Evolutionary conservation across 768 basidiomycete genomes (phyloP).

Genomic region (Lactarius tabidus): DNA sequence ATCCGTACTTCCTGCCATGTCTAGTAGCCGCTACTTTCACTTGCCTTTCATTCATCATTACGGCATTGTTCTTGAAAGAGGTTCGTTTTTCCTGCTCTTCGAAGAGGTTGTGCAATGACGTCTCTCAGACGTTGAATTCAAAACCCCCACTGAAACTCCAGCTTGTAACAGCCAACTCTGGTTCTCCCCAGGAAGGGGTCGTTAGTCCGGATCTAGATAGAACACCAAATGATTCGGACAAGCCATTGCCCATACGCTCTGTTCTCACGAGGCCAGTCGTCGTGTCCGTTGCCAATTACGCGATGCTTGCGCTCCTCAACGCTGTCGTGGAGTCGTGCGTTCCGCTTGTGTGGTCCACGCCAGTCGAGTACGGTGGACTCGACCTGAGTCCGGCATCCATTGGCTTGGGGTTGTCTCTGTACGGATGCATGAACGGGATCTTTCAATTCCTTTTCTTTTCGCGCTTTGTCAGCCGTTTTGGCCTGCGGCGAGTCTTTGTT

Average conservation of each 20-base stretch:
- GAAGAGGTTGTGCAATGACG: background rate
- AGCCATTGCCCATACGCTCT: conserved; percentile 33
- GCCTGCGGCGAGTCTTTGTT: conserved; percentile 34
- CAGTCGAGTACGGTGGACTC: conserved; percentile 27
- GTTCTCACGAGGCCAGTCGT: conserved; percentile 30
- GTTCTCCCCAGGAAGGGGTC: background rate
- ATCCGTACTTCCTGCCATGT: conserved; percentile 29
- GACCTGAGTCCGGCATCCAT: conserved; percentile 37
- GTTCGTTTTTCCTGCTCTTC: background rate
- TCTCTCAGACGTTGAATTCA: background rate
- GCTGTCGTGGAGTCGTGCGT: conserved; percentile 37
- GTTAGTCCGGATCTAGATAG: background rate
- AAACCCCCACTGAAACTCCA: background rate
- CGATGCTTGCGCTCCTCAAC: conserved; percentile 41
- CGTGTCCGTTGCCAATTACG: conserved; percentile 42
- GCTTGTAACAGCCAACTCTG: background rate
- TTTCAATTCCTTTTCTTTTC: conserved; percentile 40
- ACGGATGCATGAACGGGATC: conserved; percentile 36
- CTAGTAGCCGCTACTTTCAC: background rate
- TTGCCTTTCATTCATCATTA: background rate
- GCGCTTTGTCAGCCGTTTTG: conserved; percentile 33
- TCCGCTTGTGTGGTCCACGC: conserved; percentile 44
- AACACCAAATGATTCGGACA: background rate
- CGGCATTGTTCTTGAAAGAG: conserved; percentile 2
- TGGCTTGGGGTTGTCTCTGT: conserved; percentile 35